These are phyloP conservation scores for Mycosphaerella sp. DNA, from an alignment of 2,329 filamentous ascomycete genomes.

Conservation along the genomic window DNA sequence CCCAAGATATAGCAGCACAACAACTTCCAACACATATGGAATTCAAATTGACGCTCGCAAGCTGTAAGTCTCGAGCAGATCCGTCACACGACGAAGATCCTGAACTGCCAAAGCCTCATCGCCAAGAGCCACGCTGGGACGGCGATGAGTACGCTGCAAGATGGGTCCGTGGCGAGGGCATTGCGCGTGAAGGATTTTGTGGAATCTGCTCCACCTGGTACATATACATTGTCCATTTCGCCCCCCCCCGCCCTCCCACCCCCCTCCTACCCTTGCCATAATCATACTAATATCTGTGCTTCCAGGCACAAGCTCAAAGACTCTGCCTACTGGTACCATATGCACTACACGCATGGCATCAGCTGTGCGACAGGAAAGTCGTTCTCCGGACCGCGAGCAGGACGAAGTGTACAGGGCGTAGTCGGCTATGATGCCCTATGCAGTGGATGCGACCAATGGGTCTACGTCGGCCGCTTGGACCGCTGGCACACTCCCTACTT, in stretches of 20 bases:
- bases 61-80: background rate
- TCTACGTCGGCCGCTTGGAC: slow-evolving; percentile 74
- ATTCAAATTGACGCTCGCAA: background rate
- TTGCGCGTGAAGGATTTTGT: slow-evolving; percentile 85
- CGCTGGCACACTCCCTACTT: slow-evolving; percentile 94
- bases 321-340: slow-evolving; percentile 85
- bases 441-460: slow-evolving; percentile 71
- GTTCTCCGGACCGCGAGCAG: slow-evolving; percentile 70
- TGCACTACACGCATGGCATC: slow-evolving; percentile 55
- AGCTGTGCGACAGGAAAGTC: slow-evolving; percentile 66
- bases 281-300: background rate
- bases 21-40: background rate
- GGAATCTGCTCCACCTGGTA: slow-evolving; percentile 80
- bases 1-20: background rate
- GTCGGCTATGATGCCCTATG: slow-evolving; percentile 78
- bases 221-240: no score
- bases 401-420: slow-evolving; percentile 71
- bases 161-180: slow-evolving; percentile 80
- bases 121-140: slow-evolving; percentile 53
- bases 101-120: slow-evolving; percentile 12
- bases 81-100: slow-evolving; percentile 2
- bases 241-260: background rate
- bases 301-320: slow-evolving; percentile 69
- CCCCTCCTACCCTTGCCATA: background rate
- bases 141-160: slow-evolving; percentile 76